Evolutionary conservation across 2,329 filamentous ascomycete species (phyloP), one percentile per base, ranked within the genome.

Genomic region (Colletotrichum ledebouriae): DNA sequence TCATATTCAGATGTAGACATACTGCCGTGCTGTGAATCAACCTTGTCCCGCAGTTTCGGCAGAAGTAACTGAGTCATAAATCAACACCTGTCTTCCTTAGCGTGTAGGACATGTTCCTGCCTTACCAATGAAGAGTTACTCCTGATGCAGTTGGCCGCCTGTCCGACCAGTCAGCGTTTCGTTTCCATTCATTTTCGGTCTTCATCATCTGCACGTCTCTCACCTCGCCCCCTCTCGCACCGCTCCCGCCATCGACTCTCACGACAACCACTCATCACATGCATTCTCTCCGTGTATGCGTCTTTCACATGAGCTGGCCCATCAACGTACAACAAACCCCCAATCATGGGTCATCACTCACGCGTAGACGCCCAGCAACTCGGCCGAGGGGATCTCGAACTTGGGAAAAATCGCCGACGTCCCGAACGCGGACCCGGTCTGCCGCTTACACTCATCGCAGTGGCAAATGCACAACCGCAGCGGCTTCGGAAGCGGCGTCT

Each of bases 391-490:
- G 33, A 92, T 78, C 10, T 81, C 76, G 69, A 92, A 92, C n/a
- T 82, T 82, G 7, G 90, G 90, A 73, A 92, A 93, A 69, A 92
- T 91, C 72, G 90, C 90, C 41, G 88, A 90, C 37, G 89, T 87
- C 33, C 90, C 90, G 77, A 90, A 92, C 1, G 90, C 89, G 7
- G 88, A 89, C 61, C 87, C 82, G 34, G 88, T 88, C 79, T 92
- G 90, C 65, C 86, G 84, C 55, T 87, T 85, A 77, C 90, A 93
- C 75, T 90, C 85, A 63, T 82, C 78, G 77, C 91, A 93, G 79
- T 92, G 91, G 79, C 90, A 93, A 75, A 92, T 88, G 77, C 90
- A 92, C 58, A 92, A 80, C n/a, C 85, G 86, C 49, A 91, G 78
- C 0, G 90, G 90, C 65, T 85, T 81, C 3, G 83, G 77, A 1